phyloP scores from a whole-genome alignment of 148 eudicot genomes.

The Camellia sinensis region DNA sequence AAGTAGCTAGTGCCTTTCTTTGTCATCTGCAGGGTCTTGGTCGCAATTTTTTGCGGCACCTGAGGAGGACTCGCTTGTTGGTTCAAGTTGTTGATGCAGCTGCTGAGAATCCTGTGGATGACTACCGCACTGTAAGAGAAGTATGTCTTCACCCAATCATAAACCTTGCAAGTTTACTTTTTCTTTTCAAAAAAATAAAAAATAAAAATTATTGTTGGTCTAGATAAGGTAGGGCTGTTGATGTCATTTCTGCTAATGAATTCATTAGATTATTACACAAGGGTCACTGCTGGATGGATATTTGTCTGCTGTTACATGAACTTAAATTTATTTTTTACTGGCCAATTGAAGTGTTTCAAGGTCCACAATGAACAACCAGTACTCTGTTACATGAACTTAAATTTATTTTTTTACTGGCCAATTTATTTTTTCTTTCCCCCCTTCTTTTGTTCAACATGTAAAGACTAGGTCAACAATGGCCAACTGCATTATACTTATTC shows the following conservation, averaged over 20 bases:
- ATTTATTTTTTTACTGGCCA: background rate
- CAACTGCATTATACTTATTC: background rate
- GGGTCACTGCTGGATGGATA: background rate
- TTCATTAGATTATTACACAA: background rate
- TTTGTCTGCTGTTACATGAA: background rate
- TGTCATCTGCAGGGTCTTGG: constrained; percentile 74
- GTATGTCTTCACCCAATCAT: constrained; percentile 37
- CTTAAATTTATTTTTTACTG: background rate
- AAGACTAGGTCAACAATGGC: background rate
- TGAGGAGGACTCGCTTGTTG: constrained; percentile 86
- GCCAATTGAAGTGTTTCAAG: background rate
- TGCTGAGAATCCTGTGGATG: constrained; percentile 76
- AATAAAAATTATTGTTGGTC: background rate
- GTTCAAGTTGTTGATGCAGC: constrained; percentile 97
- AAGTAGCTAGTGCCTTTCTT: constrained; percentile 14
- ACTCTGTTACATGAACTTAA: background rate
- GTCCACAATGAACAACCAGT: background rate
- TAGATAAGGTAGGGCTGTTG: background rate
- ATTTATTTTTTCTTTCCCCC: background rate
- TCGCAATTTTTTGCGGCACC: constrained; percentile 89
- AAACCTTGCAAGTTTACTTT: background rate
- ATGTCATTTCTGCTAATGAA: background rate
- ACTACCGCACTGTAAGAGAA: constrained; percentile 89
- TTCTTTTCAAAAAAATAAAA: background rate
- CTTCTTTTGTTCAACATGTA: no score